Evolutionary conservation across 2,329 filamentous ascomycete genomes (phyloP), one percentile per base, ranked within the genome.

Genomic region (Talaromyces sp.): DNA sequence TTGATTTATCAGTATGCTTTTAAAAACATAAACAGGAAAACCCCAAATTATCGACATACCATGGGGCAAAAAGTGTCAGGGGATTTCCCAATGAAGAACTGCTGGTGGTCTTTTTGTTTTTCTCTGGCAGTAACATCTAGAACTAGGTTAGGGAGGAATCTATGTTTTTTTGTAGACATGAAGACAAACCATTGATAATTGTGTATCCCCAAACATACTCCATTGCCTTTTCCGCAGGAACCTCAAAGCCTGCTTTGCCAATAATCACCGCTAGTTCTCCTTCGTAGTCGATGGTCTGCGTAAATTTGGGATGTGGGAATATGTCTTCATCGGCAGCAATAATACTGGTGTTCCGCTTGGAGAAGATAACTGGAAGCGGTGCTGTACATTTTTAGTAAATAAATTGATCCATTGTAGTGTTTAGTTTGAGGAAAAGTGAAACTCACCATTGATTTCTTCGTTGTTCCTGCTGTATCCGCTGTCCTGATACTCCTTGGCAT

Each of bases 121-220:
- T 30, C 52, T 30, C 52, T 55, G 17, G 44, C 44, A 49, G 44
- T 49, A 25, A 49, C 44, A 25, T 49, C 44, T 49, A 49, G 44
- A 49, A 19, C 9, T 3, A 25, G 8, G 44, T 49, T 22, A 49
- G n/a, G 3, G 1, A 49, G 44, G 44, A 49, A 49, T 17, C 33
- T 36, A 49, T 25, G 11, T 2, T 10, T 49, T 49, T 49, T 25
- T 6, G 6, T 49, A 22, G 22, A 4, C 13, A 49, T 25, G 19
- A 19, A 49, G 44, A 49, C 44, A 8, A 49, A 49, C 44, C 84
- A 66, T 85, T 85, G 52, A 82, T 76, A 47, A 84, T 84, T 0
- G 82, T 84, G 63, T 80, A 85, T 0, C 83, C 84, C 81, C 81
- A 84, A 2, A 85, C 80, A 66, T 85, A 68, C 15, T 80, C 71